These are phyloP conservation scores for Conticribra guillardii DNA, from an alignment of 108 stramenopile species.

Conservation along the genomic window DNA sequence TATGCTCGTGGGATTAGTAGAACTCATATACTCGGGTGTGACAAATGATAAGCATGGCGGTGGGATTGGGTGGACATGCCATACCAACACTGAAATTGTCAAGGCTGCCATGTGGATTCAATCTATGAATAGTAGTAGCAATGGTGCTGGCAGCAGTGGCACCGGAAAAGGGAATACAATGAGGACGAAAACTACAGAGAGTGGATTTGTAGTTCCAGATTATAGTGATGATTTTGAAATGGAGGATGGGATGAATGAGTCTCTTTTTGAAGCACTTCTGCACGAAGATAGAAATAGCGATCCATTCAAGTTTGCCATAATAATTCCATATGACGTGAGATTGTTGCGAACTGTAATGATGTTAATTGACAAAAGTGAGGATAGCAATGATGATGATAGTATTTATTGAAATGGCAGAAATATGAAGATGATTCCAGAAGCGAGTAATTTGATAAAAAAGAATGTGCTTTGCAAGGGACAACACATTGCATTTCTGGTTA, in stretches of 20 bases:
- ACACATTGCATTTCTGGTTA: no score
- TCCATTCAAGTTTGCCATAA: conserved; percentile 13
- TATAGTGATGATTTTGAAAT: no score
- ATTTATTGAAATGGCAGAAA: no score
- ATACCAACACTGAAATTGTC: conserved; percentile 30
- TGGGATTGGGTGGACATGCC: conserved; percentile 26
- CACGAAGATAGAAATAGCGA: not conserved
- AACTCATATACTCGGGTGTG: conserved; percentile 15
- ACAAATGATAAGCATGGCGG: not conserved
- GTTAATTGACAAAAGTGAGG: no score
- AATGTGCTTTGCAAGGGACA: no score
- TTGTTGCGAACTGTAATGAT: conserved; percentile 22
- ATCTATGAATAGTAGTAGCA: conserved; percentile 8
- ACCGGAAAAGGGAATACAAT: conserved; percentile 7
- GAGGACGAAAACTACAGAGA: conserved; percentile 12
- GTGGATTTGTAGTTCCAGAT: conserved; percentile 24
- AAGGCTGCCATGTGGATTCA: conserved; percentile 33
- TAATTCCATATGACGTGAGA: conserved; percentile 29
- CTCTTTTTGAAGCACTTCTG: not conserved
- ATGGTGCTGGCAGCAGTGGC: conserved; percentile 7
- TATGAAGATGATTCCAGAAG: no score
- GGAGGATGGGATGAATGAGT: not conserved
- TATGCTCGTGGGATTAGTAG: conserved; percentile 10
- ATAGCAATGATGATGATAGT: no score
- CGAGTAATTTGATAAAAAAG: no score